Evolutionary conservation across 2,329 filamentous ascomycete species (phyloP), one percentile per base, ranked within the genome.

Genomic region (Juglanconis juglandina): DNA sequence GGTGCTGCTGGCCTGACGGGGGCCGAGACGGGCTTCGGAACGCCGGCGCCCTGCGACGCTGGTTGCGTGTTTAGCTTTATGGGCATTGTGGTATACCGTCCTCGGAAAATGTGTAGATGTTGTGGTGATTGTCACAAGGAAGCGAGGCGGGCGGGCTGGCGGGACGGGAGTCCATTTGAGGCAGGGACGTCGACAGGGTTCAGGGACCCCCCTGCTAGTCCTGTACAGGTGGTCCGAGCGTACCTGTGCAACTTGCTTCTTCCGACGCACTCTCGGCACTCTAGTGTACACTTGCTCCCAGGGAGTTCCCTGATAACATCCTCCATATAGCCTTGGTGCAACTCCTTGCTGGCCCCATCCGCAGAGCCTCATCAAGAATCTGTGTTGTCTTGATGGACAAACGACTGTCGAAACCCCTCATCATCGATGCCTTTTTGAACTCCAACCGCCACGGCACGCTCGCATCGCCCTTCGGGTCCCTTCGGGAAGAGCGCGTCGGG

Each of bases 141-240:
- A 49, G 50, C 35, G 32, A 39, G 53, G 30, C 37, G 37, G 39
- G 42, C 37, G 48, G 35, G n/a, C 30, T 24, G 24, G 24, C 24
- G 24, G 24, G 24, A 24, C 24, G 24, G 24, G 13, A 44, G 37
- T 33, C 47, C 37, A 48, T 32, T 53, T 53, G 39, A 44, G 57
- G 53, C 59, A 53, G 59, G 11, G 24, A 24, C 39, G 51, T 48
- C 53, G 53, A 53, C 48, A 57, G 42, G 49, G 49, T 24, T 30
- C 58, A 60, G 39, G 52, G 58, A 34, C 35, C 35, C 4, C 47
- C 30, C 50, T 47, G 55, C 32, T 35, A 9, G 37, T 24, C 37
- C 17, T 58, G 47, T 46, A 57, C 24, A 14, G 10, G 2, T 42
- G 39, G 10, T 42, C 39, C 39, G 10, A 42, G 81, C 17, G 83